phyloP scores from a whole-genome alignment of 257 asterid species.

The Plantago ovata region DNA sequence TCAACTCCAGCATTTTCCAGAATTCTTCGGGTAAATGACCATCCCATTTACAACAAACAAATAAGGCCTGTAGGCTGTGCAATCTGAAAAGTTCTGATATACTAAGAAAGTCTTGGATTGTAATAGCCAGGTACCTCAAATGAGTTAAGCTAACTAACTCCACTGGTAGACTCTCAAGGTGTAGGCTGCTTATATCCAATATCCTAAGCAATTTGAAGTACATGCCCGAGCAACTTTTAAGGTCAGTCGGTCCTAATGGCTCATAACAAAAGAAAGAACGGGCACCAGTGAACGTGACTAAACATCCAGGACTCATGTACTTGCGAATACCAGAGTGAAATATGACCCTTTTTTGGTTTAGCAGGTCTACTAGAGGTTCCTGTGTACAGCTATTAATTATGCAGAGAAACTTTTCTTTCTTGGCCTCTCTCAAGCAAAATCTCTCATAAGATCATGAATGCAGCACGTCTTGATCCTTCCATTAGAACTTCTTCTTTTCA shows the following conservation, averaged over 20 bases:
- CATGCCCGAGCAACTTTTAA: background rate
- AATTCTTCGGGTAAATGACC: conserved; percentile 10
- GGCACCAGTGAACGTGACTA: background rate
- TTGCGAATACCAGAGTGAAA: conserved; percentile 9
- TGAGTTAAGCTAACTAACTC: background rate
- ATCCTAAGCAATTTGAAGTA: conserved; percentile 18
- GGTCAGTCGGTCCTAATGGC: background rate
- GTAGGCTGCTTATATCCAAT: conserved; percentile 17
- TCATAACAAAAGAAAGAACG: conserved; percentile 21
- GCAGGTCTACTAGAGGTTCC: background rate
- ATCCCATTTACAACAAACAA: conserved; percentile 20
- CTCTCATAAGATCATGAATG: conserved; percentile 30
- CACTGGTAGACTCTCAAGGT: background rate
- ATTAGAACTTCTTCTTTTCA: conserved; percentile 10
- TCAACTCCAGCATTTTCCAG: conserved; percentile 22
- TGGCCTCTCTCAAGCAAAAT: conserved; percentile 25
- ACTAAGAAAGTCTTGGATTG: background rate
- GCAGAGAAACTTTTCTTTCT: conserved; percentile 8
- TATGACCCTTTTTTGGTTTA: conserved; percentile 9
- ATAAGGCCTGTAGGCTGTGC: conserved; percentile 14
- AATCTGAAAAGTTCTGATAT: background rate
- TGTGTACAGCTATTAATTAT: background rate
- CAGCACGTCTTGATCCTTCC: conserved; percentile 26
- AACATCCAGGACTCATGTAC: background rate
- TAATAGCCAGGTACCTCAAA: conserved; percentile 26